Conservation (phyloP, 306 rosid species). For the Elaeagnus macrophylla region DNA sequence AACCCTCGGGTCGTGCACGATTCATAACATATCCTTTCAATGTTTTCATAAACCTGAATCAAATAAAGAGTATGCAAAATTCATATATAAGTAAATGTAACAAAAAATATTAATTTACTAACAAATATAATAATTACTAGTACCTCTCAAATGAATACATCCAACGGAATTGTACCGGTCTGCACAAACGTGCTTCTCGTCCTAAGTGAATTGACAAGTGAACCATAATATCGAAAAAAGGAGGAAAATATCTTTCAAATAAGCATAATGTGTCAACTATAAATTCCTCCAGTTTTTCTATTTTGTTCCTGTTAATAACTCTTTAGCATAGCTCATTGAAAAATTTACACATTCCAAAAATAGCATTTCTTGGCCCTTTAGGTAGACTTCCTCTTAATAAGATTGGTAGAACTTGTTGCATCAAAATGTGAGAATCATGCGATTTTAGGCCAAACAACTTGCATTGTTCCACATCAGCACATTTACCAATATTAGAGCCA, state of each 20-base stretch:
- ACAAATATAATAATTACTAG: background rate
- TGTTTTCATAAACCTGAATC: background rate
- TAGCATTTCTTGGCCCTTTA: background rate
- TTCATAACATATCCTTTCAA: background rate
- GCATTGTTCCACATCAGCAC: background rate
- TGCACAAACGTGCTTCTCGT: background rate
- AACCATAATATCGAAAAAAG: background rate
- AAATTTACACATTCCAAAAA: background rate
- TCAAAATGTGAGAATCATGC: slow-evolving; percentile 1
- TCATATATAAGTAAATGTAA: too few species aligned
- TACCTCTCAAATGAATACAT: slow-evolving; percentile 6
- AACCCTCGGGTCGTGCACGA: background rate
- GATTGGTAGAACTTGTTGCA: background rate
- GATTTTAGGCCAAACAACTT: background rate
- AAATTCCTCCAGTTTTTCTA: too few species aligned
- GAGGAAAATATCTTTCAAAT: background rate
- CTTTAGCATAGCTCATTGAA: background rate
- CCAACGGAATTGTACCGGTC: background rate
- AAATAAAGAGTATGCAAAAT: too few species aligned
- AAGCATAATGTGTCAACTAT: too few species aligned
- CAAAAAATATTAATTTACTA: too few species aligned
- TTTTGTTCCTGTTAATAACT: too few species aligned
- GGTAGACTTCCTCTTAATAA: background rate
- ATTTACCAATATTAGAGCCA: background rate
- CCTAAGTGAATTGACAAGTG: background rate